These are phyloP conservation scores for Bombardia bombarda DNA, from an alignment of 495 filamentous ascomycete species.

Conservation along the genomic window DNA sequence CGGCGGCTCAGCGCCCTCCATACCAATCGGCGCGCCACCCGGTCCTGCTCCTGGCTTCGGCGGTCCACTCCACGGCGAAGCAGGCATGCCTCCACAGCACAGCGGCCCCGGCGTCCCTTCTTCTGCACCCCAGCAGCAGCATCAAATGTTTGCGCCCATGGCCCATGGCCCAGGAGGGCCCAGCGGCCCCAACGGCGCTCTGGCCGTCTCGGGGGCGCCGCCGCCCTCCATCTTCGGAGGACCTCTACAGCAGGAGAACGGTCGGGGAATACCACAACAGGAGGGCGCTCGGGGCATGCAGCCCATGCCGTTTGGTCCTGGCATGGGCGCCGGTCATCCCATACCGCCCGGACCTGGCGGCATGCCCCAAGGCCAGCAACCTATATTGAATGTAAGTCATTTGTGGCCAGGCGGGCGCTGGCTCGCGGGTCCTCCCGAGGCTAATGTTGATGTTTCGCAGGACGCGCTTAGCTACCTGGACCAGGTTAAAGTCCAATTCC, in stretches of 20 bases:
- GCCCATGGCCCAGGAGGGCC: conserved; percentile 38
- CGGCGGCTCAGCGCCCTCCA: conserved; percentile 48
- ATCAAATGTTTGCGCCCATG: conserved; percentile 54
- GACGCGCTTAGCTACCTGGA: conserved; percentile 97
- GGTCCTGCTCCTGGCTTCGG: conserved; percentile 62
- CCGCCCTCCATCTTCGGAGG: conserved; percentile 38
- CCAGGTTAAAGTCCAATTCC: conserved; percentile 97
- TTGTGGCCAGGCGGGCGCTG: background rate
- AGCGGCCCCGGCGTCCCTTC: conserved; percentile 57
- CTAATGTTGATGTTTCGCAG: conserved; percentile 33
- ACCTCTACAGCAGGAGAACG: conserved; percentile 39
- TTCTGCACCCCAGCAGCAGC: conserved; percentile 43
- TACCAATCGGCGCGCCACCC: conserved; percentile 55
- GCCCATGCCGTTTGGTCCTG: conserved; percentile 34
- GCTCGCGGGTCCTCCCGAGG: background rate
- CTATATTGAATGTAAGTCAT: conserved; percentile 77
- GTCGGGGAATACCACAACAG: conserved; percentile 34
- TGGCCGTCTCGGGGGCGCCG: conserved; percentile 25
- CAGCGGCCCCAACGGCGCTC: conserved; percentile 12
- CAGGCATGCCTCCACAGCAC: conserved; percentile 51
- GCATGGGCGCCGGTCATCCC: conserved; percentile 19
- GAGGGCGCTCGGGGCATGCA: conserved; percentile 31
- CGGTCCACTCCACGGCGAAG: conserved; percentile 52
- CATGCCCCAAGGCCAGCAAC: conserved; percentile 85
- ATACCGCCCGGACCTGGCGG: conserved; percentile 25